These are phyloP conservation scores for Ceratobasidium papillatum DNA, from an alignment of 1,284 basidiomycete species.

Conservation along the genomic window DNA sequence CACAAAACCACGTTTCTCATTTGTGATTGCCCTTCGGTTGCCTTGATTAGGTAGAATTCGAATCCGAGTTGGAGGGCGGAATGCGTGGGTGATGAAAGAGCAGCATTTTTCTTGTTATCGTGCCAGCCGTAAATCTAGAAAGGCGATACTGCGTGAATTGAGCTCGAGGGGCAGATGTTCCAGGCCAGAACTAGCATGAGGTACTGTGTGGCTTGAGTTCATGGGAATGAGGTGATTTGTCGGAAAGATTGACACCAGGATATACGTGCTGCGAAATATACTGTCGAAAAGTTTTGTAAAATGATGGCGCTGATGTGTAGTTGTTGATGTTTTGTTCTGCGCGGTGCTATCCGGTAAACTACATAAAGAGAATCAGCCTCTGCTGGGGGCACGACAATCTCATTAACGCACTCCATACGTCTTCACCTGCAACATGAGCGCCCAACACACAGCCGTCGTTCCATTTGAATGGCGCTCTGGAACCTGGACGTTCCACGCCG, in stretches of 20 bases:
- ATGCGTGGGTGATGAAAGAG: neutral
- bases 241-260: too few species aligned
- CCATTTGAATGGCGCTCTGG: slow-evolving; percentile 18
- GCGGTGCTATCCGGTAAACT: too few species aligned
- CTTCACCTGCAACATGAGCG: neutral
- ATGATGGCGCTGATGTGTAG: too few species aligned
- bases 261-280: too few species aligned
- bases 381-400: too few species aligned
- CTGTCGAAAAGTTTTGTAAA: too few species aligned
- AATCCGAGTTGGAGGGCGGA: neutral
- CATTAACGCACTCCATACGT: neutral
- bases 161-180: neutral
- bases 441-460: neutral
- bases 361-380: too few species aligned
- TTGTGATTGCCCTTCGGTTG: neutral
- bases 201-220: too few species aligned
- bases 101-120: neutral
- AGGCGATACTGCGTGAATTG: neutral
- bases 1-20: slow-evolving; percentile 4
- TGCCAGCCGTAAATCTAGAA: neutral
- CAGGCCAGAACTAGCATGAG: neutral
- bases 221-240: too few species aligned
- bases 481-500: slow-evolving; percentile 16
- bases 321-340: too few species aligned
- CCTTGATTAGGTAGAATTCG: neutral